A percentile compares a stretch with the other conserved stretches of the same genome.
Evolutionary conservation across 805 yeast genomes (phyloP).

Genomic region (Candida saitoana): DNA sequence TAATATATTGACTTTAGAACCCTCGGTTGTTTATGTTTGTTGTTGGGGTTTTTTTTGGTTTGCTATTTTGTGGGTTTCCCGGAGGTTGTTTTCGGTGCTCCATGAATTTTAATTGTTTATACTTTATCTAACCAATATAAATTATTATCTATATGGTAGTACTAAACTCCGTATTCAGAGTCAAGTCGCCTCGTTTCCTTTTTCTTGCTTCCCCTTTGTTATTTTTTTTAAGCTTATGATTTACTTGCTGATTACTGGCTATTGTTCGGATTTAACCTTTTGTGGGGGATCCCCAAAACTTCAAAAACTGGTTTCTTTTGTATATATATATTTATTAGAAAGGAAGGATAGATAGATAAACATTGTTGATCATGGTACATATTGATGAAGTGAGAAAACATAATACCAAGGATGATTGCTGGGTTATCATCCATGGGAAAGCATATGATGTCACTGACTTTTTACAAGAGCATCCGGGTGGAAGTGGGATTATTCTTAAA

Average conservation of each 20-base stretch:
- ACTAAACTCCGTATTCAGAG: neutral
- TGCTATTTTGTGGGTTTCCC: too few species aligned
- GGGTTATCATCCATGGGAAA: slow-evolving; percentile 79
- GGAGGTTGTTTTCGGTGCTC: too few species aligned
- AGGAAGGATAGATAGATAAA: too few species aligned
- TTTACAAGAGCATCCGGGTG: slow-evolving; percentile 59
- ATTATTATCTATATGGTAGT: too few species aligned
- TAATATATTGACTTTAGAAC: too few species aligned
- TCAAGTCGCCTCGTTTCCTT: neutral
- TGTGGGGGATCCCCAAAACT: too few species aligned
- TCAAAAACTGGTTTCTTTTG: too few species aligned
- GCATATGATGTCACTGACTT: slow-evolving; percentile 75
- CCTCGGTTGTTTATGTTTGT: too few species aligned
- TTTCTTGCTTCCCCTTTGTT: neutral
- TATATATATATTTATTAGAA: too few species aligned
- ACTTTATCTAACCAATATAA: too few species aligned
- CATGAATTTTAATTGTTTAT: too few species aligned
- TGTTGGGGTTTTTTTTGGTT: too few species aligned
- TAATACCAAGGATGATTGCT: slow-evolving; percentile 58
- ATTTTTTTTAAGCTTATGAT: neutral
- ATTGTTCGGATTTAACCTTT: neutral
- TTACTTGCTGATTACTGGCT: neutral
- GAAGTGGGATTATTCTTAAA: slow-evolving; percentile 49
- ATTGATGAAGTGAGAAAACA: slow-evolving; percentile 42
- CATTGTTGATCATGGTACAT: slow-evolving; percentile 16